Percentiles rank a stretch among this genome's conserved stretches.
phyloP scores from a whole-genome alignment of 495 filamentous ascomycete species.

The Neurospora terricola region DNA sequence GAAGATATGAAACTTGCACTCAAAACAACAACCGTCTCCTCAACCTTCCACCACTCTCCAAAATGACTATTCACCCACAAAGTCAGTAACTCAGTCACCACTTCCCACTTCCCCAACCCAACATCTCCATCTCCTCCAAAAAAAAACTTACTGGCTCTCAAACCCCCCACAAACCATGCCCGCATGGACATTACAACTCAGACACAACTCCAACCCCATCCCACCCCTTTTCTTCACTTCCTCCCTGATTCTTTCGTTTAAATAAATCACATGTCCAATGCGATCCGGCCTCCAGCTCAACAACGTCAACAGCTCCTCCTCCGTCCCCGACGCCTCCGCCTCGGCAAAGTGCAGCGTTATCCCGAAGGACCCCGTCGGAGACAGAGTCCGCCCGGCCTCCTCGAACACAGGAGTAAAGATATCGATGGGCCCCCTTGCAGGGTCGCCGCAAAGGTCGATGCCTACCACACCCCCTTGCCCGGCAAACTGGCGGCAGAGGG shows the following conservation, averaged over 20 bases:
- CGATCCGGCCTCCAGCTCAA: slow-evolving; percentile 58
- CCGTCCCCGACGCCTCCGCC: slow-evolving; percentile 38
- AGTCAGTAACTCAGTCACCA: neutral
- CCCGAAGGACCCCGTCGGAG: slow-evolving; percentile 5
- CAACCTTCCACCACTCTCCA: slow-evolving; percentile 28
- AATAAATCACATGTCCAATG: slow-evolving; percentile 72
- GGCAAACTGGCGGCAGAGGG: slow-evolving; percentile 49
- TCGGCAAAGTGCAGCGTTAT: slow-evolving; percentile 79
- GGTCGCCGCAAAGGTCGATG: slow-evolving; percentile 74
- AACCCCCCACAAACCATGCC: slow-evolving; percentile 60
- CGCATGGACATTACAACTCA: slow-evolving; percentile 74
- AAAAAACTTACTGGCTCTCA: slow-evolving; percentile 43
- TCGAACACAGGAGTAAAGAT: slow-evolving; percentile 47
- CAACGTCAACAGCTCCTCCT: slow-evolving; percentile 49
- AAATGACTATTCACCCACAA: slow-evolving; percentile 15
- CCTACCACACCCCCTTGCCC: slow-evolving; percentile 51
- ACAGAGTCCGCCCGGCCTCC: slow-evolving; percentile 32
- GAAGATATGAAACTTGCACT: slow-evolving; percentile 19
- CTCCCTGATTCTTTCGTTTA: slow-evolving; percentile 44
- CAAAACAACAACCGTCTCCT: slow-evolving; percentile 25
- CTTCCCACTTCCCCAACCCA: neutral
- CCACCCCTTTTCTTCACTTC: slow-evolving; percentile 38
- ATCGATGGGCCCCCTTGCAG: slow-evolving; percentile 48
- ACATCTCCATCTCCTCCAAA: neutral
- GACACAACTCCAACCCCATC: slow-evolving; percentile 64